Evolutionary conservation across 1,139 yeast genomes (phyloP).

Genomic region (Lodderomyces jiufengensis): DNA sequence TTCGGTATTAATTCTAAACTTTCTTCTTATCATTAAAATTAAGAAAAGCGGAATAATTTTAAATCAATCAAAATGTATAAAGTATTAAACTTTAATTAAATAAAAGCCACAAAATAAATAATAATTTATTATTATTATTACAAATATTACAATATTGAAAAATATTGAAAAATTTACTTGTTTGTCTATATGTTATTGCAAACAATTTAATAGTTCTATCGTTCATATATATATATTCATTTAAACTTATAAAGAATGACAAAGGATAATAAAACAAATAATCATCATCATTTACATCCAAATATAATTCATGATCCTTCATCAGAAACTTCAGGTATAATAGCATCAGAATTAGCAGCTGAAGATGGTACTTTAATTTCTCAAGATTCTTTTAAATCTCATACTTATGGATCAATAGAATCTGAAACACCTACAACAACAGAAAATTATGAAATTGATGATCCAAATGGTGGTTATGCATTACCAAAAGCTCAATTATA

Average conservation of each 20-base stretch:
- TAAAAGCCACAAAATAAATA: too few relatives aligned
- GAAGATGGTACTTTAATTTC: slow-evolving; percentile 29
- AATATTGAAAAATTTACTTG: too few relatives aligned
- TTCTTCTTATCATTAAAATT: too few relatives aligned
- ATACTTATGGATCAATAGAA: slow-evolving; percentile 14
- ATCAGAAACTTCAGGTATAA: slow-evolving; percentile 43
- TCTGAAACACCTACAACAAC: slow-evolving; percentile 1
- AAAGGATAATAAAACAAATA: background rate
- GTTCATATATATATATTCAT: too few relatives aligned
- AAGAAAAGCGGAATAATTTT: too few relatives aligned
- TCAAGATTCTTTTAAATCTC: slow-evolving; percentile 8
- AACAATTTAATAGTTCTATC: too few relatives aligned
- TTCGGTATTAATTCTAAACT: too few relatives aligned
- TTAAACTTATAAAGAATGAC: background rate
- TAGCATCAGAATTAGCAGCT: slow-evolving; percentile 48
- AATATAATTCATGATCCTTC: slow-evolving; percentile 32
- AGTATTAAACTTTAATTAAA: too few relatives aligned
- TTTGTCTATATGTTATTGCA: too few relatives aligned
- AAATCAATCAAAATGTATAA: too few relatives aligned
- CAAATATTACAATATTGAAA: too few relatives aligned
- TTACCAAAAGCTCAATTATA: slow-evolving; percentile 31
- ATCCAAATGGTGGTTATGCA: slow-evolving; percentile 26
- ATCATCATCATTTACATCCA: slow-evolving; percentile 18
- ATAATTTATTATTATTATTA: too few relatives aligned
- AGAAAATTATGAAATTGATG: slow-evolving; percentile 15